Evolutionary conservation across 371 early-diverging fungal species (phyloP).

Genomic region (Mucor irregularis): DNA sequence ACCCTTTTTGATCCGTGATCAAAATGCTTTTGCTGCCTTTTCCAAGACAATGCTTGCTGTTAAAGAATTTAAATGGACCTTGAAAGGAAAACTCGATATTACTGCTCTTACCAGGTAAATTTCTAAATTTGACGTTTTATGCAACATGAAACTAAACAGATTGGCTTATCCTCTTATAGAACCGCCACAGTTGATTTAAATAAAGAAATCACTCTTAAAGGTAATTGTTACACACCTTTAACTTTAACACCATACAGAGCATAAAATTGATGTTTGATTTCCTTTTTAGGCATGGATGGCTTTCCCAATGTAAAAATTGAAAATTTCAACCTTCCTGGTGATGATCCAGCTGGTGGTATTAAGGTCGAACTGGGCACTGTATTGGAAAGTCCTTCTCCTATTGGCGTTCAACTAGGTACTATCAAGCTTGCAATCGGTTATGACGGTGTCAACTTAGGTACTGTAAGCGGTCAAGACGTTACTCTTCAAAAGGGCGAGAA

Average conservation of each 20-base stretch:
- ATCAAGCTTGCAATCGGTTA: conserved; percentile 54
- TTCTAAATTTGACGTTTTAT: background rate
- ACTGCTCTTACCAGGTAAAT: conserved; percentile 55
- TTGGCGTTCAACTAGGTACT: conserved; percentile 62
- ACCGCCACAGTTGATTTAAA: conserved; percentile 44
- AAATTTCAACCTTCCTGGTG: conserved; percentile 56
- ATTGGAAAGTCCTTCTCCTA: conserved; percentile 60
- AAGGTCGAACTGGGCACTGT: conserved; percentile 55
- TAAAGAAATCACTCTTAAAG: conserved; percentile 38
- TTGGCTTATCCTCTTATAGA: conserved; percentile 13
- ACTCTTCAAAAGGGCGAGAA: conserved; percentile 49
- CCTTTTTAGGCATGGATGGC: conserved; percentile 46
- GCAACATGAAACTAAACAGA: too few species aligned
- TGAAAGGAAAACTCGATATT: conserved; percentile 59
- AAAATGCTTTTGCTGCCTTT: conserved; percentile 52
- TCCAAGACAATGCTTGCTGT: conserved; percentile 55
- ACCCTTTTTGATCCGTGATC: conserved; percentile 49
- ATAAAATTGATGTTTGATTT: conserved; percentile 2
- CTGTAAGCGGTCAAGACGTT: conserved; percentile 46
- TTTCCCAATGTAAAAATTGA: conserved; percentile 58
- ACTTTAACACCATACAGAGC: too few species aligned
- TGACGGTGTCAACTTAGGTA: conserved; percentile 53
- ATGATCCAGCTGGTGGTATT: conserved; percentile 60
- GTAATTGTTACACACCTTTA: conserved; percentile 18
- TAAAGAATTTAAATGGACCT: conserved; percentile 54